phyloP scores from a whole-genome alignment of 768 basidiomycete genomes.

The Galerina marginata region DNA sequence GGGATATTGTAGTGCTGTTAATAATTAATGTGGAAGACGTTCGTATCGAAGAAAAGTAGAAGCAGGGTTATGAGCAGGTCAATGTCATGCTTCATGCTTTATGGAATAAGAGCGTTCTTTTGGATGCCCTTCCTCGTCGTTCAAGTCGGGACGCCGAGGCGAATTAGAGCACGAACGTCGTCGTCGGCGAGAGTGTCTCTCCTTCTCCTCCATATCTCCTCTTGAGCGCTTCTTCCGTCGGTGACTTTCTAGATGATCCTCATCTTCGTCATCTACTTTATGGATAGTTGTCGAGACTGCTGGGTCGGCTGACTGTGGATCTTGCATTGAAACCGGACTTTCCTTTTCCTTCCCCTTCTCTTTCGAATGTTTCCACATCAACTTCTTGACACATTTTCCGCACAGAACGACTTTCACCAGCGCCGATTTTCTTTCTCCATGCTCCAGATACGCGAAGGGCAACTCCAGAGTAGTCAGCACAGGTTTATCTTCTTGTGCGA shows the following conservation, averaged over 20 bases:
- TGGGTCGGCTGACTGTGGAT: constrained; percentile 44
- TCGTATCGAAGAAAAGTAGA: not conserved
- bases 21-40: not conserved
- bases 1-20: not conserved
- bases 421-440: constrained; percentile 74
- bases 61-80: not conserved
- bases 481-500: constrained; percentile 21
- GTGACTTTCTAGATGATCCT: constrained; percentile 11
- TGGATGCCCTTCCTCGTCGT: not conserved
- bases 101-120: not conserved
- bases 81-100: not conserved
- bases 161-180: constrained; percentile 44
- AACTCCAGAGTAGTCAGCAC: constrained; percentile 81
- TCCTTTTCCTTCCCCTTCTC: constrained; percentile 47
- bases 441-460: constrained; percentile 88
- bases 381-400: constrained; percentile 75
- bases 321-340: constrained; percentile 43
- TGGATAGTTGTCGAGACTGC: not conserved
- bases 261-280: constrained; percentile 2
- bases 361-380: constrained; percentile 83
- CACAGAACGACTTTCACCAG: constrained; percentile 94
- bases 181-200: constrained; percentile 20
- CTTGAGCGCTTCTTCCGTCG: constrained; percentile 22
- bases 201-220: constrained; percentile 14
- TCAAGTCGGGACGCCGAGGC: constrained; percentile 24